Base-by-base conservation (phyloP, 2,329 filamentous ascomycete genomes). In the Penicillium sp. region DNA sequence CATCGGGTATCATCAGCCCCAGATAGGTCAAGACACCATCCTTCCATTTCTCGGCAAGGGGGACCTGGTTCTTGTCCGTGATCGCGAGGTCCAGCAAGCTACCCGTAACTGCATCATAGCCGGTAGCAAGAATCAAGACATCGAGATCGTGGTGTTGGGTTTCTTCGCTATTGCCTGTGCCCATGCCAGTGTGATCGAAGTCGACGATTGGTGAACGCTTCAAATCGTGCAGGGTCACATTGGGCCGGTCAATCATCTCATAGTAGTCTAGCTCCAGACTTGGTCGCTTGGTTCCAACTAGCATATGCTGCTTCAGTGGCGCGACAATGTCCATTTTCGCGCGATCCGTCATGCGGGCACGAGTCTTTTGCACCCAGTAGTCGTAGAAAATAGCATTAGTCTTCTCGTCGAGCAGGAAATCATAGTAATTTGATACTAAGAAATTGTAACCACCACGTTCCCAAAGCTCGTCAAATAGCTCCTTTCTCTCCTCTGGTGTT, bases 331-430 rank as follows among this genome's bases (percentile, higher is more conserved):
- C 55, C 2, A 54, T 56, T 22, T 58, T 48, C 4, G 40, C 23
- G 0, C 54, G 61, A 18, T 66, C 57, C 3, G 58, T 22, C 18
- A 66, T 49, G 2, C 60, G 55, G 8, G 51, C 53, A 0, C 81
- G 75, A 0, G 77, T 77, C 65, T 82, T 80, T 58, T 76, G 72
- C 4, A 72, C 74, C 80, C 82, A 85, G 64, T 83, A 85, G 4
- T 79, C 70, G 61, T 85, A 85, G 0, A 77, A 73, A 52, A 79
- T 73, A 14, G 74, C 63, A 60, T 85, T 85, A 2, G 81, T 79
- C 14, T 80, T 73, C 0, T 73, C 53, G 37, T 75, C 40, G 0
- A 63, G 37, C 6, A 63, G 29, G n/a, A 61, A 57, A 15, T 61
- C 60, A 65, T 79, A 79, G 73, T 85, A 86, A 3, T 75, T 68